phyloP scores from a whole-genome alignment of 176 grass and related monocot genomes.

The Avena insularis region DNA sequence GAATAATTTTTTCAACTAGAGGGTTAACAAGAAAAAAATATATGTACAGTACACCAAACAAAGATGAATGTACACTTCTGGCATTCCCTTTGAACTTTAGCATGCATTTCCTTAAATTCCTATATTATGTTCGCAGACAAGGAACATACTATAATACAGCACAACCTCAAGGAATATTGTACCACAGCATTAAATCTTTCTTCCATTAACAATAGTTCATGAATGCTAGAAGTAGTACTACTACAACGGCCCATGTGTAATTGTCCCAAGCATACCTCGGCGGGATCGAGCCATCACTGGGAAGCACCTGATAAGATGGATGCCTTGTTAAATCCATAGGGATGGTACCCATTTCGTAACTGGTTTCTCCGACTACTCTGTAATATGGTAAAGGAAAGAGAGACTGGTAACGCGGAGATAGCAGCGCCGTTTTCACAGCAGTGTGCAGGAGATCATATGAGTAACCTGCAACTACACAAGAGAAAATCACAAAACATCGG shows the following conservation, averaged over 20 bases:
- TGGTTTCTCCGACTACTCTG: slow-evolving; percentile 39
- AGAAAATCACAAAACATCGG: slow-evolving; percentile 34
- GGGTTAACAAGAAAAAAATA: not conserved
- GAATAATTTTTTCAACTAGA: not conserved
- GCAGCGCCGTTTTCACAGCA: slow-evolving; percentile 49
- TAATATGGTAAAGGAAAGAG: slow-evolving; percentile 56
- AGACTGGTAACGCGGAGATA: slow-evolving; percentile 48
- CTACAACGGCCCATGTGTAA: not conserved
- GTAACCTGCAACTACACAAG: slow-evolving; percentile 40
- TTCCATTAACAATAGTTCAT: slow-evolving; percentile 8
- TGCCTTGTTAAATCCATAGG: slow-evolving; percentile 56
- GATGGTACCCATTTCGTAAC: slow-evolving; percentile 37
- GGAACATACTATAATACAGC: not conserved
- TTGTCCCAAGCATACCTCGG: slow-evolving; percentile 51
- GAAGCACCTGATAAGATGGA: slow-evolving; percentile 47
- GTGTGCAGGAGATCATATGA: slow-evolving; percentile 60
- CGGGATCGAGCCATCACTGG: slow-evolving; percentile 46
- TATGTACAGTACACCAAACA: slow-evolving; percentile 11
- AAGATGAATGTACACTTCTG: not conserved
- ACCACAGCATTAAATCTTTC: not conserved
- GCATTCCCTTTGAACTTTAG: not conserved
- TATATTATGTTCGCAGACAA: not conserved
- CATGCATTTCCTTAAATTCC: too few species aligned
- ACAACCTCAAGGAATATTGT: not conserved
- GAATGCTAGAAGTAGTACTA: not conserved